A percentile compares a stretch with the other conserved stretches of the same genome.
phyloP scores from a whole-genome alignment of 805 yeast genomes.

The Kluyveromyces starmeri region DNA sequence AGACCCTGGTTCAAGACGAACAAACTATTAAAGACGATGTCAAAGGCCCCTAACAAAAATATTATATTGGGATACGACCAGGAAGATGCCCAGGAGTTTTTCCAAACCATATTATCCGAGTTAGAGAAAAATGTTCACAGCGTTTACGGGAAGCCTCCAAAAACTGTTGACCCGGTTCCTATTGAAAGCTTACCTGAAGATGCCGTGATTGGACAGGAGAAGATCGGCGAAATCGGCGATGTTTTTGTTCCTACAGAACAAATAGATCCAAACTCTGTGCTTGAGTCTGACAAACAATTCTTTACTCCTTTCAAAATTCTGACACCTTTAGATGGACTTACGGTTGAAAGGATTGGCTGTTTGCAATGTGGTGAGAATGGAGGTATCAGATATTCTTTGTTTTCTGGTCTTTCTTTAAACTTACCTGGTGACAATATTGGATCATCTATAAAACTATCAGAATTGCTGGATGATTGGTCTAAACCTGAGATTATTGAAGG shows the following conservation, averaged over 20 bases:
- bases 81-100: constrained; percentile 95
- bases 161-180: constrained; percentile 21
- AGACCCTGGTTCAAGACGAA: constrained; percentile 55
- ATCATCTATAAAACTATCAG: constrained; percentile 38
- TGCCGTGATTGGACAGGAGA: constrained; percentile 33
- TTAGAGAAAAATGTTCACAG: constrained; percentile 40
- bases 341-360: constrained; percentile 87
- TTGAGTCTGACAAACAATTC: constrained; percentile 32
- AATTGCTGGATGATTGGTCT: constrained; percentile 56
- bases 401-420: constrained; percentile 64
- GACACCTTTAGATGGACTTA: constrained; percentile 88
- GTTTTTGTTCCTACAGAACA: constrained; percentile 67
- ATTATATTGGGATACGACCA: constrained; percentile 80
- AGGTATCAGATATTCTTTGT: constrained; percentile 75
- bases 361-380: constrained; percentile 88
- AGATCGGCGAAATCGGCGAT: constrained; percentile 50
- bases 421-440: constrained; percentile 44
- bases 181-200: constrained; percentile 28
- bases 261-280: constrained; percentile 56
- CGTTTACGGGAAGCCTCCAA: constrained; percentile 15
- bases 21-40: constrained; percentile 54
- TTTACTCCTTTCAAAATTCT: constrained; percentile 46
- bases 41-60: constrained; percentile 69
- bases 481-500: constrained; percentile 83
- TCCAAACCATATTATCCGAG: constrained; percentile 65